Conservation (phyloP, 1,284 basidiomycete species). For the Austroboletus novae-zelandiae region DNA sequence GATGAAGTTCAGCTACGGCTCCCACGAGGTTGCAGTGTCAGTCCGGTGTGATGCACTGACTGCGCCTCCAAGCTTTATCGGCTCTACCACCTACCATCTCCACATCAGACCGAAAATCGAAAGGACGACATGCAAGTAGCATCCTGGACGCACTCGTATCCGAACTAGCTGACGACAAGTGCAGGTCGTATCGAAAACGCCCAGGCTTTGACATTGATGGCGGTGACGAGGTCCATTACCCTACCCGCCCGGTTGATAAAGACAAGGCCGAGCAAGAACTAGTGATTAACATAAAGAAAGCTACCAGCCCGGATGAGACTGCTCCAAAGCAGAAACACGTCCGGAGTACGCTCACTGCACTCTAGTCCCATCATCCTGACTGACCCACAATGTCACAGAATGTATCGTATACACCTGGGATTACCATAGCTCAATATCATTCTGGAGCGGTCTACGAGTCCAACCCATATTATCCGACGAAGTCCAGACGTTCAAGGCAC, state of each 20-base stretch:
- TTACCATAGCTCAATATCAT: slow-evolving; percentile 94
- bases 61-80: slow-evolving; percentile 6
- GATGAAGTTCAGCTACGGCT: slow-evolving; percentile 5
- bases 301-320: slow-evolving; percentile 87
- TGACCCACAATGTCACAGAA: slow-evolving; percentile 55
- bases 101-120: slow-evolving; percentile 4
- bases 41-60: not conserved
- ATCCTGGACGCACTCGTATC: not conserved
- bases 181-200: slow-evolving; percentile 36
- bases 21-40: slow-evolving; percentile 20
- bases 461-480: slow-evolving; percentile 95
- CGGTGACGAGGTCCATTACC: slow-evolving; percentile 81
- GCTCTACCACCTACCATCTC: not conserved
- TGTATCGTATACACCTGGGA: slow-evolving; percentile 98
- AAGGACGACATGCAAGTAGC: slow-evolving; percentile 27
- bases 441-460: slow-evolving; percentile 93
- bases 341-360: slow-evolving; percentile 65
- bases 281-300: slow-evolving; percentile 93
- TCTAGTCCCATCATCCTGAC: slow-evolving; percentile 4
- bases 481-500: slow-evolving; percentile 93
- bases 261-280: slow-evolving; percentile 94
- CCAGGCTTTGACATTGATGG: slow-evolving; percentile 62
- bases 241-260: slow-evolving; percentile 93
- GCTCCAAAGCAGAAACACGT: slow-evolving; percentile 98
- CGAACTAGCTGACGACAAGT: slow-evolving; percentile 22